Base-by-base conservation (phyloP, 1,139 yeast genomes). In the Pichia sp. region DNA sequence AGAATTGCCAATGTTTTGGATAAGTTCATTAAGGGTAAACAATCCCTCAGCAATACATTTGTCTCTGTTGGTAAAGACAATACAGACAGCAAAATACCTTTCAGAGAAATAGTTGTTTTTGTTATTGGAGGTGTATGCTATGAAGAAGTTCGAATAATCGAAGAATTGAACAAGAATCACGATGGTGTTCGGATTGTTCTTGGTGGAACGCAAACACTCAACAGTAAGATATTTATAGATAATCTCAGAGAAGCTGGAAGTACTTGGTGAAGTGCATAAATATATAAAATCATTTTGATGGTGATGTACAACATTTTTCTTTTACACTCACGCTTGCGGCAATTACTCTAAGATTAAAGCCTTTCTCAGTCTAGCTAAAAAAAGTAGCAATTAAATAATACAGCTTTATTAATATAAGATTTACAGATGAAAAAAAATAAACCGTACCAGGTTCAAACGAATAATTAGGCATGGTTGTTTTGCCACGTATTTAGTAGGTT, bases 111-210 rank as follows among this genome's bases (percentile, higher is more conserved):
- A 8, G 78, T 93, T 13, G 79, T 93, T 1, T 93, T 87, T 67
- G 75, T 92, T 56, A 82, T 90, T 52, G 98, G 98, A 10, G 99
- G 99, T 4, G 86, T 81, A 2, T 93, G 98, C 0, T 90, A 83
- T 66, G 98, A 92, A 68, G 99, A 93, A 68, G 88, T 95, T 0
- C 78, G 97, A 55, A 72, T 90, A 47, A 84, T 90, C 4, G 82
- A 88, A 55, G 90, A 90, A 61, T 75, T 90, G 61, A 85, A 86
- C 64, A 72, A 57, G 29, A 57, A 63, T 26, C 75, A 75, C 50
- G 76, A 75, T 49, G 79, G 79, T 2, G 80, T 79, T 61, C 76
- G 78, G 62, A 77, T 77, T 15, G 77, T 90, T 2, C 73, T 92
- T 30, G 99, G 99, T 11, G 90, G 97, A 31, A 90, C 95, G 30